Conservation (phyloP, 768 basidiomycete genomes). For the Pisolithus orientalis region DNA sequence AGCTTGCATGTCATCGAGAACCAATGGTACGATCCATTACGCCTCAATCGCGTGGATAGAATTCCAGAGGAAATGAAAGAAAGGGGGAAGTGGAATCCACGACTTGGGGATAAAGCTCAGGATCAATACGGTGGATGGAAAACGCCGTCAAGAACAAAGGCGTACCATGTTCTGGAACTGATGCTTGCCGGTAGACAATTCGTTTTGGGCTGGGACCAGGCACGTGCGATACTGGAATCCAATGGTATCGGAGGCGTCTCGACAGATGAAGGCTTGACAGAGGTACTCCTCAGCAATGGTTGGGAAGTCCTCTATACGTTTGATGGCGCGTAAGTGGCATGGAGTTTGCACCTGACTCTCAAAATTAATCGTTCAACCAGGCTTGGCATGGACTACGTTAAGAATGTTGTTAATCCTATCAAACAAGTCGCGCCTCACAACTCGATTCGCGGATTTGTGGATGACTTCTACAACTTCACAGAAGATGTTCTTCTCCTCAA, state of each 20-base stretch:
- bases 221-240: constrained; percentile 13
- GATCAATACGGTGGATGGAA: constrained; percentile 20
- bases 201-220: constrained; percentile 17
- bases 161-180: constrained; percentile 15
- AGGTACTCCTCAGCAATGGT: constrained; percentile 27
- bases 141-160: constrained; percentile 11
- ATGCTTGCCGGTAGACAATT: constrained; percentile 13
- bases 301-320: constrained; percentile 34
- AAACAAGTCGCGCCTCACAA: constrained; percentile 30
- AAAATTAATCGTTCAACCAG: constrained; percentile 19
- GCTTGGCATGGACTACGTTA: constrained; percentile 38
- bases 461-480: constrained; percentile 30
- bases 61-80: constrained; percentile 26
- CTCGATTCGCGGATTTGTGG: constrained; percentile 33
- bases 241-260: constrained; percentile 10
- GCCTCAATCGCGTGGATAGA: constrained; percentile 32
- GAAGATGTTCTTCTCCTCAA: constrained; percentile 35
- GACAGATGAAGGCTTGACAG: constrained; percentile 25
- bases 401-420: constrained; percentile 35
- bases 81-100: constrained; percentile 26
- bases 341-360: neutral
- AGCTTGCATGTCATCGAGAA: constrained; percentile 33
- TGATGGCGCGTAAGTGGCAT: constrained; percentile 31
- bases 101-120: constrained; percentile 7
- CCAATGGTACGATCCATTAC: constrained; percentile 33